Evolutionary conservation across 371 early-diverging fungal genomes (phyloP).

Genomic region (Catenaria anguillulae): DNA sequence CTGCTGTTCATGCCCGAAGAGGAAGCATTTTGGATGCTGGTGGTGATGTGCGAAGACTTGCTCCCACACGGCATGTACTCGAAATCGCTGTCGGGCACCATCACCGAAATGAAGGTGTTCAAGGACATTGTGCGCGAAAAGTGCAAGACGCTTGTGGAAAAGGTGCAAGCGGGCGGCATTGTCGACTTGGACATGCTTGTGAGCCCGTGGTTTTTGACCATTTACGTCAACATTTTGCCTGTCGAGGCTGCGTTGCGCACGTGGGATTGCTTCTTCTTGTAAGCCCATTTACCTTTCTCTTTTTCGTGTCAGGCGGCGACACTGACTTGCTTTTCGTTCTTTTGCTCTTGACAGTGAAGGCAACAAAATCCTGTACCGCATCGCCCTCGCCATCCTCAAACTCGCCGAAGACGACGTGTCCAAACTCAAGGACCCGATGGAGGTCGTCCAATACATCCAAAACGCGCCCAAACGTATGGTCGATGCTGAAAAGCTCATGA

Average conservation of each 20-base stretch:
- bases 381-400: conserved; percentile 60
- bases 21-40: conserved; percentile 64
- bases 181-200: conserved; percentile 59
- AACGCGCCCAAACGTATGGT: conserved; percentile 48
- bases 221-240: conserved; percentile 63
- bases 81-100: conserved; percentile 56
- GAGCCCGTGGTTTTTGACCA: conserved; percentile 67
- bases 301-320: no score
- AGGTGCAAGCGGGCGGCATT: conserved; percentile 15
- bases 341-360: conserved; percentile 39
- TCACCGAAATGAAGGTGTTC: conserved; percentile 57
- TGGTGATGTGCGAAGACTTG: conserved; percentile 51
- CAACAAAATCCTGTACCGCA: conserved; percentile 56
- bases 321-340: no score
- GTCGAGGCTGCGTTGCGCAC: conserved; percentile 61
- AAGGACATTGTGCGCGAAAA: conserved; percentile 40
- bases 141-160: conserved; percentile 3
- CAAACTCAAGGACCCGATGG: conserved; percentile 42
- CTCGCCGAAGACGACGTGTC: conserved; percentile 49
- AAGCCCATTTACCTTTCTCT: conserved; percentile 17
- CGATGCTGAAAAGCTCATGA: conserved; percentile 54
- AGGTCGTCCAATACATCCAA: conserved; percentile 45
- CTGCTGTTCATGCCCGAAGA: conserved; percentile 62
- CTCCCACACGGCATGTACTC: conserved; percentile 66
- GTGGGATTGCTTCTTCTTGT: conserved; percentile 74